phyloP scores from a whole-genome alignment of 495 filamentous ascomycete species.

The Podospora tetraspora region DNA sequence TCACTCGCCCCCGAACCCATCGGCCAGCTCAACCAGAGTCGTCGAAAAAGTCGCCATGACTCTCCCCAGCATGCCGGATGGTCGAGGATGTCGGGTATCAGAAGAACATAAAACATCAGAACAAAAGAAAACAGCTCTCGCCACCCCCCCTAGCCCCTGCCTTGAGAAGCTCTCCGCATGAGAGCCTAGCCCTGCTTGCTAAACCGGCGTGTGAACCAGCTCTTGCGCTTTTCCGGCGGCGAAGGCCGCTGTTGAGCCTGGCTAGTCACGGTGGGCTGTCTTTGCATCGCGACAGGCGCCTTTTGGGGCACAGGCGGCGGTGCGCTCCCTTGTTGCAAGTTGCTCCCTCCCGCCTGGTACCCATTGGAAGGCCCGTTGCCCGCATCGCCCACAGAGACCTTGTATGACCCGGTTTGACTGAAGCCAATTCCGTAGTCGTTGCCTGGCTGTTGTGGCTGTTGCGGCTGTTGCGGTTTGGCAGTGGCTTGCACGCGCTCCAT shows the following conservation, averaged over 20 bases:
- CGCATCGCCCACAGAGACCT: slow-evolving; percentile 31
- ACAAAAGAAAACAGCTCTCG: slow-evolving; percentile 5
- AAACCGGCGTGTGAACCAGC: slow-evolving; percentile 80
- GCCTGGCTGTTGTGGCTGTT: slow-evolving; percentile 29
- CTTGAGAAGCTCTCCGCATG: not conserved
- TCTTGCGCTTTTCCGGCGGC: slow-evolving; percentile 67
- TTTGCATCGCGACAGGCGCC: slow-evolving; percentile 27
- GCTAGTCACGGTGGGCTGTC: slow-evolving; percentile 30
- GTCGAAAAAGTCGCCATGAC: slow-evolving; percentile 3
- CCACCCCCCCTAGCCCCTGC: not conserved
- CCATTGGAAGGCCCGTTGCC: slow-evolving; percentile 3
- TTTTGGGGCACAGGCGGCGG: slow-evolving; percentile 40
- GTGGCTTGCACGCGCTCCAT: slow-evolving; percentile 65
- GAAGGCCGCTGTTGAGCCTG: slow-evolving; percentile 33
- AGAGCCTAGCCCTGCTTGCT: slow-evolving; percentile 53
- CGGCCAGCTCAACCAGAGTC: not conserved
- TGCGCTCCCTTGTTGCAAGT: slow-evolving; percentile 8
- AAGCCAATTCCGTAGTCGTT: slow-evolving; percentile 49
- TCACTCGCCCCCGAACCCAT: not conserved
- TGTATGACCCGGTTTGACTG: slow-evolving; percentile 30
- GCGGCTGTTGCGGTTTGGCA: slow-evolving; percentile 38
- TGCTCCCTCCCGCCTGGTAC: slow-evolving; percentile 11
- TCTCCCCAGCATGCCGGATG: slow-evolving; percentile 3
- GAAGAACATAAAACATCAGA: slow-evolving; percentile 10
- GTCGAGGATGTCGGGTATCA: slow-evolving; percentile 17